Conservation (phyloP, 441 rosid species). For the Corymbia calophylla region DNA sequence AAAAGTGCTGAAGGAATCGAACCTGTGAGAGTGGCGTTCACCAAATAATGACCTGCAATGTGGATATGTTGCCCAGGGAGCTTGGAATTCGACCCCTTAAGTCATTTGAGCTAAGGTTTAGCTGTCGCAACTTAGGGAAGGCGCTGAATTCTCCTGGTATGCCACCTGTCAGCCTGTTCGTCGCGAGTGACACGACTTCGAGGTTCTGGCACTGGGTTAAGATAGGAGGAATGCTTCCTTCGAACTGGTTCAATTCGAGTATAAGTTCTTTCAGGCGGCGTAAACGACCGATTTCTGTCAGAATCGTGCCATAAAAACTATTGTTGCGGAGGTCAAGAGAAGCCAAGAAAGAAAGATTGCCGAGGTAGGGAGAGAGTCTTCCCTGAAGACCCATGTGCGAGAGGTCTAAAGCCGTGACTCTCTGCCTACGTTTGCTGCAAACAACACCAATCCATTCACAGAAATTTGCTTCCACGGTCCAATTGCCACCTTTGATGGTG, state of each 20-base stretch:
- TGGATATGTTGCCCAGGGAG: background rate
- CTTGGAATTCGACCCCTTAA: background rate
- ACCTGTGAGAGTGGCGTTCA: background rate
- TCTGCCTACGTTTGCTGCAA: background rate
- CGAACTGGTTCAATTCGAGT: fast-evolving
- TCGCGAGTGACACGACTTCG: background rate
- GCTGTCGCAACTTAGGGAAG: background rate
- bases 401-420: background rate
- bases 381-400: background rate
- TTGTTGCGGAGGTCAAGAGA: background rate
- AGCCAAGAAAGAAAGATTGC: background rate
- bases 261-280: background rate
- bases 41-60: background rate
- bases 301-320: background rate
- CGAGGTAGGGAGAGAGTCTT: background rate
- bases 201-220: background rate
- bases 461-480: background rate
- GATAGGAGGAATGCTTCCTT: background rate
- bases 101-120: background rate
- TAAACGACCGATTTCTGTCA: background rate
- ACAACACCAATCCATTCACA: background rate
- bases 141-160: background rate
- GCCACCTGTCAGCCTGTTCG: background rate
- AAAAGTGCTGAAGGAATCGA: background rate
- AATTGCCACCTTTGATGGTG: background rate